Base-by-base conservation (phyloP, 1,284 basidiomycete species). In the Ustilago nuda region DNA sequence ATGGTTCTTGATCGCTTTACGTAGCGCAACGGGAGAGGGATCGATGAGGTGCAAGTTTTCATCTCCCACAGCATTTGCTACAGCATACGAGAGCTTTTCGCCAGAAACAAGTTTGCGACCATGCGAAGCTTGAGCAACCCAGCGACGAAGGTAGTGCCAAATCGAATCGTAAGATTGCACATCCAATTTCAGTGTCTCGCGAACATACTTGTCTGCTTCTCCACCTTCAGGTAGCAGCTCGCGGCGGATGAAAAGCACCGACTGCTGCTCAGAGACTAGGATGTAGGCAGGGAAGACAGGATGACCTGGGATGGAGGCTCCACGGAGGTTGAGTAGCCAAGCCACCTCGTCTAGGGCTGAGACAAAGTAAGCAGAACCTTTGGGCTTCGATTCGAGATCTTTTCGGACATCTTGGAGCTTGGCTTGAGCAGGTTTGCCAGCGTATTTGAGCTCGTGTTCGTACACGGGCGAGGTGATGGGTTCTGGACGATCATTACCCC, bases 401-500 rank as follows among this genome's bases (percentile, higher is more conserved):
- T 62, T 64, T 19, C 61, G 73, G 50, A 84, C 69, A 27, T 80
- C 66, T 4, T 74, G 70, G 7, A 89, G 74, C 56, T 84, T 84
- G n/a, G 73, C 64, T 6, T 58, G 48, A 3, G 84, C 78, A 0
- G 82, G 81, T 73, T 87, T 83, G 86, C 93, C 94, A 0, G 93
- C 89, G 78, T 92, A 94, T 72, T 91, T 89, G 41, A 91, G 87
- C 1, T 91, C 89, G 76, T 96, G 94, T 13, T 92, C 87, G 80
- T 91, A 92, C n/a, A 96, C 87, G 0, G 90, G 89, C 53, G 91
- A 91, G 61, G 88, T 89, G 0, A 92, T 90, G 64, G 93, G 91
- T 3, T 86, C 66, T 1, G 92, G 92, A 64, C 92, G 91, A 45
- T 91, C 90, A 65, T 89, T 35, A 7, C 69, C 70, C 93, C 94